A percentile compares a stretch with the other conserved stretches of the same genome.
Conservation (phyloP, 169 alveolate species). For the Cryptosporidium tyzzeri region DNA sequence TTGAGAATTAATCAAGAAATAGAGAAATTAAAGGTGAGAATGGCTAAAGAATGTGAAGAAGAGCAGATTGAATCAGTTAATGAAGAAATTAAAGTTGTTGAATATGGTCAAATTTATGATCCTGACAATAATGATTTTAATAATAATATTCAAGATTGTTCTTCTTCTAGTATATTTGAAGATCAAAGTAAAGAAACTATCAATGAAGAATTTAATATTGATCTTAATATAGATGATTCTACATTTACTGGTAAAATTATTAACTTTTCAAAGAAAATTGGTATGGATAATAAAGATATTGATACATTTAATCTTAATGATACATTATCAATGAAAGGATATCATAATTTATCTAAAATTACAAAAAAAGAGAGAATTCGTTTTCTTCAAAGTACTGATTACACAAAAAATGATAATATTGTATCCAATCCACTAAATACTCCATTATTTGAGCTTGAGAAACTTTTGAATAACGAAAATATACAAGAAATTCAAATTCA, state of each 20-base stretch:
- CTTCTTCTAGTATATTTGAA: not conserved
- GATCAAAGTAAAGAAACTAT: not conserved
- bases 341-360: slow-evolving; percentile 6
- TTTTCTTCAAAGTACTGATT: slow-evolving; percentile 31
- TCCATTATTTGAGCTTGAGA: slow-evolving; percentile 43
- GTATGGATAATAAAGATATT: not conserved
- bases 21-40: slow-evolving; percentile 83
- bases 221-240: slow-evolving; percentile 5
- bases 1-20: slow-evolving; percentile 86
- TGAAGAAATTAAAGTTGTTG: slow-evolving; percentile 13
- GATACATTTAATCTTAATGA: not conserved
- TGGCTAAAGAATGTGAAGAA: slow-evolving; percentile 79
- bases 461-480: slow-evolving; percentile 3
- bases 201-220: not conserved
- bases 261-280: not conserved
- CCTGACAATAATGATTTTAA: slow-evolving; percentile 20
- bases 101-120: slow-evolving; percentile 22
- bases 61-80: not conserved
- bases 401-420: not conserved
- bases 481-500: not conserved
- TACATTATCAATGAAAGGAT: not conserved
- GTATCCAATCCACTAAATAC: slow-evolving; percentile 49
- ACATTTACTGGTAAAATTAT: slow-evolving; percentile 5
- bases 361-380: slow-evolving; percentile 34
- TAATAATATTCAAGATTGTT: not conserved